Evolutionary conservation across 73 alveolate genomes (phyloP).

Genomic region (Effrenium voratum): DNA sequence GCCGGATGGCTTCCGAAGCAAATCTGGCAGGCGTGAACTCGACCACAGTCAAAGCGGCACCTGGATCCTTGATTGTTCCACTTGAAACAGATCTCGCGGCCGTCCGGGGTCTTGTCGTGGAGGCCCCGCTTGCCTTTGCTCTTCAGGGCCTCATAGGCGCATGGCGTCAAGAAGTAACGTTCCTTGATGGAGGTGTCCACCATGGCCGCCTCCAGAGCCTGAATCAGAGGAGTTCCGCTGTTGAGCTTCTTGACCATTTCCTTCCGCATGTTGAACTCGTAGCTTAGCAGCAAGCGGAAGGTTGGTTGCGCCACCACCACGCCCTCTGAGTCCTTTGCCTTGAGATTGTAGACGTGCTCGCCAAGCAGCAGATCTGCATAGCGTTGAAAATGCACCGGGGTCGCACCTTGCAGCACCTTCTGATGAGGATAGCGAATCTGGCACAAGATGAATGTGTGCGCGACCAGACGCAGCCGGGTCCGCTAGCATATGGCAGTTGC

Average conservation of each 20-base stretch:
- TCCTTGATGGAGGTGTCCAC: neutral
- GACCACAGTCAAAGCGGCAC: neutral
- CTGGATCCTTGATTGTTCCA: neutral
- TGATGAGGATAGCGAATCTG: neutral
- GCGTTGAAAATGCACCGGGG: neutral
- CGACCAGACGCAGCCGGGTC: neutral
- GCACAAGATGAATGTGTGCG: neutral
- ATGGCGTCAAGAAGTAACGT: neutral
- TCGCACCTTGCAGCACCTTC: neutral
- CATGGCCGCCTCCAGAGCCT: neutral
- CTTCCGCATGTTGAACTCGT: neutral
- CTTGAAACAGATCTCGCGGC: neutral
- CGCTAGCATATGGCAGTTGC: conserved; percentile 6
- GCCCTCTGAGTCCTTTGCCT: neutral
- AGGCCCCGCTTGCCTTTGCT: neutral
- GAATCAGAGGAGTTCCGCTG: neutral
- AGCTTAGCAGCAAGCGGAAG: neutral
- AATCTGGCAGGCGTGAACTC: neutral
- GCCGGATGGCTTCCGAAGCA: neutral
- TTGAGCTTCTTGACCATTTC: neutral
- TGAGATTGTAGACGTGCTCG: neutral
- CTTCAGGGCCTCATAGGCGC: too few relatives aligned
- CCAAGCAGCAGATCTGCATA: conserved; percentile 1
- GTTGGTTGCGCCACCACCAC: neutral
- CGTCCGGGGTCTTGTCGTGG: neutral